Base-by-base conservation (phyloP, 495 filamentous ascomycete genomes). In the Bathelium albidoporum region DNA sequence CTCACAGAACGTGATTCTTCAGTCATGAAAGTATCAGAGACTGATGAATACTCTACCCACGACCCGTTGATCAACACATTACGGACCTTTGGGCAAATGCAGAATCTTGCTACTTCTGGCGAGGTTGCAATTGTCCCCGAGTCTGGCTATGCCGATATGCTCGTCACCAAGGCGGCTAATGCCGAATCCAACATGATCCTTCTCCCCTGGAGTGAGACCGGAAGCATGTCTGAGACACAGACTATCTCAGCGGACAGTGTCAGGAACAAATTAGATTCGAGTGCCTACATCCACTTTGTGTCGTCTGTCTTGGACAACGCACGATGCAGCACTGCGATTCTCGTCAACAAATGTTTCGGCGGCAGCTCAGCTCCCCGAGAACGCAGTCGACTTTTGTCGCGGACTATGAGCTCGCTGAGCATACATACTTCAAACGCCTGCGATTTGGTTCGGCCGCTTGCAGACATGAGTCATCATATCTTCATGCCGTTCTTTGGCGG, bases 11-110 rank as follows among this genome's bases (percentile, higher is more conserved):
- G 94, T 80, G 86, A 88, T 34, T 97, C 94, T 7, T 89, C 91
- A 22, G 91, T 96, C 61, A 98, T 98, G 94, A 88, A 91, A 68
- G 89, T 95, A 5, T 86, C 90, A 0, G 90, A 94, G 64, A 78
- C 85, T 44, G 90, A 92, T 11, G 89, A 91, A 22, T 85, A 87
- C 65, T 83, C 84, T 12, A 76, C 85, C 4, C 83, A 83, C 74
- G 94, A 98, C 68, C 91, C 94, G 4, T 89, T 97, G 0, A 83
- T 97, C 31, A 96, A 96, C 71, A 89, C 89, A 11, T 96, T 97
- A 79, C 82, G 87, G 24, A 89, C 91, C 0, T 91, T 98, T 70
- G 89, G 90, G 28, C 86, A 87, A 66, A 82, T 96, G 59, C 85
- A 95, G 68, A 87, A 94, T 66, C 81, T 97, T 1, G 85, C 91